A percentile compares a stretch with the other conserved stretches of the same genome.
Conservation (phyloP, 2,329 filamentous ascomycete genomes). For the Rhinocladiella mackenziei region DNA sequence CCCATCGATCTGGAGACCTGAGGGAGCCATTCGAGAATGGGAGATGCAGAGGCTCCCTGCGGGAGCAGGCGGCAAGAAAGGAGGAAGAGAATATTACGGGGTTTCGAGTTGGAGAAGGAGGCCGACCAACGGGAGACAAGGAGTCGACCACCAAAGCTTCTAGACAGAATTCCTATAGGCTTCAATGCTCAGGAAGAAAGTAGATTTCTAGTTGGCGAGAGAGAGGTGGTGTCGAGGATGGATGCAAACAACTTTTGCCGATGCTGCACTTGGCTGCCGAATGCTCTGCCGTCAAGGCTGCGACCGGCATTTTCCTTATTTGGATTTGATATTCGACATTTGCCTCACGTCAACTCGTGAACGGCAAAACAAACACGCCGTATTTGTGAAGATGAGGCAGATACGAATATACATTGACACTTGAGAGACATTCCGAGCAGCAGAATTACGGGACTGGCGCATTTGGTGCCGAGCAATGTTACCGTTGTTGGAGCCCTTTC, state of each 20-base stretch:
- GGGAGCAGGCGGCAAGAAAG: constrained; percentile 16
- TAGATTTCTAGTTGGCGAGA: background rate
- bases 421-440: no score
- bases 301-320: constrained; percentile 3
- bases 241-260: background rate
- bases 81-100: background rate
- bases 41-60: constrained; percentile 4
- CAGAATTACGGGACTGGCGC: no score
- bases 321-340: constrained; percentile 29
- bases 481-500: no score
- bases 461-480: no score
- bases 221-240: background rate
- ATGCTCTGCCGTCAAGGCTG: background rate
- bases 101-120: no score
- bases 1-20: constrained; percentile 79
- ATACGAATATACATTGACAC: no score
- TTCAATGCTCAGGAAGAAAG: no score
- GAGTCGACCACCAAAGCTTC: no score
- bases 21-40: constrained; percentile 58
- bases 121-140: no score
- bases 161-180: no score
- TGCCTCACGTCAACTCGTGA: background rate
- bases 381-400: no score
- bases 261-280: background rate
- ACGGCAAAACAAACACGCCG: background rate